Evolutionary conservation across 2,329 filamentous ascomycete species (phyloP).

Genomic region (Penicillium sp.): DNA sequence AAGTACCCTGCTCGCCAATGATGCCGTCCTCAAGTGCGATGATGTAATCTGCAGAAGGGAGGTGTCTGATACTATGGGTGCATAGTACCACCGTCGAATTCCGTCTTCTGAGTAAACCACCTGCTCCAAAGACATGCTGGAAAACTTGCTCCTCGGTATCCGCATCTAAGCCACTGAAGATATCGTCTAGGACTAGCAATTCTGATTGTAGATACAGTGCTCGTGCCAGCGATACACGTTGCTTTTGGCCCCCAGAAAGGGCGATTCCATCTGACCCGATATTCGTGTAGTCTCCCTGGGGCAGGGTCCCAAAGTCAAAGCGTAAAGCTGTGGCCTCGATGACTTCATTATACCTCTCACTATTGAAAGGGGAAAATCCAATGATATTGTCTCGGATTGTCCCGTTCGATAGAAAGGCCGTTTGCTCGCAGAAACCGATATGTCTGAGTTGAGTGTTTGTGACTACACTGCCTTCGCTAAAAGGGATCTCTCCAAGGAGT

Average conservation of each 20-base stretch:
- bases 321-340: slow-evolving; percentile 21
- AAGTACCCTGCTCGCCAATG: not conserved
- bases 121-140: not conserved
- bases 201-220: slow-evolving; percentile 46
- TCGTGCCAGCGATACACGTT: slow-evolving; percentile 45
- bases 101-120: not conserved
- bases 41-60: slow-evolving; percentile 44
- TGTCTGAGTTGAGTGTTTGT: slow-evolving; percentile 4
- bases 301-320: slow-evolving; percentile 19
- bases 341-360: slow-evolving; percentile 8
- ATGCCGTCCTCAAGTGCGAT: slow-evolving; percentile 34
- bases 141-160: not conserved
- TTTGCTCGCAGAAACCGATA: slow-evolving; percentile 22
- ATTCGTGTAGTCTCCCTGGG: slow-evolving; percentile 10
- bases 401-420: slow-evolving; percentile 17
- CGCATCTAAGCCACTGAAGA: not conserved
- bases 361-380: slow-evolving; percentile 6
- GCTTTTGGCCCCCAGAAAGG: slow-evolving; percentile 21
- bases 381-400: slow-evolving; percentile 21
- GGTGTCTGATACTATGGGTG: slow-evolving; percentile 43
- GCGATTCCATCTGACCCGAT: slow-evolving; percentile 23
- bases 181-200: slow-evolving; percentile 50
- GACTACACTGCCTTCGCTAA: slow-evolving; percentile 13
- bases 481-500: slow-evolving; percentile 36
- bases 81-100: slow-evolving; percentile 49